Percentiles rank a stretch among this genome's conserved stretches.
Evolutionary conservation across 495 filamentous ascomycete species (phyloP).

Genomic region (Aspergillus saccharolyticus): DNA sequence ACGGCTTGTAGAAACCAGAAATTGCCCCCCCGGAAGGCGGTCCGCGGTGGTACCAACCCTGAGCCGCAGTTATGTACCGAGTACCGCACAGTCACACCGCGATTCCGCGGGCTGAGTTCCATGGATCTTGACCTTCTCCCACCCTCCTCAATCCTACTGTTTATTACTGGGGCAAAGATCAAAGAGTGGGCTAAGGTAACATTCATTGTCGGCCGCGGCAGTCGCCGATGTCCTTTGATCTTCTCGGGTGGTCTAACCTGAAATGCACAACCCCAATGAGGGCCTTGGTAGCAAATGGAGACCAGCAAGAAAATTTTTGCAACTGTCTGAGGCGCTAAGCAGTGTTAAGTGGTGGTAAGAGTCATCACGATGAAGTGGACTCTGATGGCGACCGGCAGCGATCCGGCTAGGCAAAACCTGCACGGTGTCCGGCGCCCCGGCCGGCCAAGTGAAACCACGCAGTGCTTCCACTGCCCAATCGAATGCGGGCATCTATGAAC

Average conservation of each 20-base stretch:
- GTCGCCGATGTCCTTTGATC: slow-evolving; percentile 2
- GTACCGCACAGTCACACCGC: not conserved
- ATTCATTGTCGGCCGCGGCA: not conserved
- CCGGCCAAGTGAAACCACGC: not conserved
- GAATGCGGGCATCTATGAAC: not conserved
- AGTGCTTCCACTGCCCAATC: slow-evolving; percentile 11
- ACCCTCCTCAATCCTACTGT: not conserved
- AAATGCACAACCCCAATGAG: not conserved
- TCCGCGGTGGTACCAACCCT: not conserved
- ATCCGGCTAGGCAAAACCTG: not conserved
- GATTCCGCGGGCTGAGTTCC: not conserved
- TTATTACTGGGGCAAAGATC: not conserved
- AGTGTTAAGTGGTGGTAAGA: not conserved
- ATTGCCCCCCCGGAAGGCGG: slow-evolving; percentile 1
- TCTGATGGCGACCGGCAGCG: not conserved
- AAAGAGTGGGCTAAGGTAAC: not conserved
- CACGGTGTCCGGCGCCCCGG: not conserved
- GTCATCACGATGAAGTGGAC: not conserved
- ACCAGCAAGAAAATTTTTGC: not conserved
- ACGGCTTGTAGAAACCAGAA: not conserved
- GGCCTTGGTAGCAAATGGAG: not conserved
- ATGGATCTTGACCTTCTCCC: not conserved
- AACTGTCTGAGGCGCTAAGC: slow-evolving; percentile 1
- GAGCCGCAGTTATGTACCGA: not conserved
- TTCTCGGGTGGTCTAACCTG: not conserved